These are phyloP conservation scores for Aspergillus luchuensis DNA, from an alignment of 2,329 filamentous ascomycete species.

Conservation along the genomic window DNA sequence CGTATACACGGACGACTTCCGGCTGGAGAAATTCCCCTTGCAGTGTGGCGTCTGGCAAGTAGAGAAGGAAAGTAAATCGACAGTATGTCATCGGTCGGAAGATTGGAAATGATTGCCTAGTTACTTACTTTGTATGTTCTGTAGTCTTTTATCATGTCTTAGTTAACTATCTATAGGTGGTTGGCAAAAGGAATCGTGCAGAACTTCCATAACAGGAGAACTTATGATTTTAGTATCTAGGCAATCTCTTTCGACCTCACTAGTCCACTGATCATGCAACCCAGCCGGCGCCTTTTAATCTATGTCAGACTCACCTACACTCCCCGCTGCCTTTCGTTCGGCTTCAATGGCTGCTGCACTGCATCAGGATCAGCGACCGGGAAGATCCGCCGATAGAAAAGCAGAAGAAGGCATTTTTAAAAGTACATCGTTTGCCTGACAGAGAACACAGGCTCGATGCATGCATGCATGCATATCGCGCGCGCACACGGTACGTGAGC, in stretches of 20 bases:
- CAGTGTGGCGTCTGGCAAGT: background rate
- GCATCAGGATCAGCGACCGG: slow-evolving; percentile 6
- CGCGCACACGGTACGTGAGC: too few species aligned
- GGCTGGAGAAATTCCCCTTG: slow-evolving; percentile 6
- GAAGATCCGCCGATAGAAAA: slow-evolving; percentile 2
- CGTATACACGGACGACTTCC: background rate
- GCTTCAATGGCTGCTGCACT: background rate
- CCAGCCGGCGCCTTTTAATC: background rate
- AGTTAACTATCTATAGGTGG: too few species aligned
- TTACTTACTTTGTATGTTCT: too few species aligned
- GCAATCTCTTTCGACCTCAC: background rate
- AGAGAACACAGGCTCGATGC: background rate
- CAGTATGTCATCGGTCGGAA: background rate
- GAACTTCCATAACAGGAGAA: background rate
- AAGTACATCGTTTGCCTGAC: background rate
- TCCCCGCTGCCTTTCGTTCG: background rate
- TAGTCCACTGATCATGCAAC: background rate
- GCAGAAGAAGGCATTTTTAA: background rate
- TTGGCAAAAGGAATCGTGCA: too few species aligned
- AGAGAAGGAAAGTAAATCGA: too few species aligned
- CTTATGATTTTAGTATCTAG: background rate
- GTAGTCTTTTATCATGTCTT: too few species aligned
- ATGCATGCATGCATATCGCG: background rate
- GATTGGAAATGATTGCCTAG: background rate
- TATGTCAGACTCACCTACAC: background rate